Conservation (phyloP, 345 rosid species). For the Pugionium cornutum region DNA sequence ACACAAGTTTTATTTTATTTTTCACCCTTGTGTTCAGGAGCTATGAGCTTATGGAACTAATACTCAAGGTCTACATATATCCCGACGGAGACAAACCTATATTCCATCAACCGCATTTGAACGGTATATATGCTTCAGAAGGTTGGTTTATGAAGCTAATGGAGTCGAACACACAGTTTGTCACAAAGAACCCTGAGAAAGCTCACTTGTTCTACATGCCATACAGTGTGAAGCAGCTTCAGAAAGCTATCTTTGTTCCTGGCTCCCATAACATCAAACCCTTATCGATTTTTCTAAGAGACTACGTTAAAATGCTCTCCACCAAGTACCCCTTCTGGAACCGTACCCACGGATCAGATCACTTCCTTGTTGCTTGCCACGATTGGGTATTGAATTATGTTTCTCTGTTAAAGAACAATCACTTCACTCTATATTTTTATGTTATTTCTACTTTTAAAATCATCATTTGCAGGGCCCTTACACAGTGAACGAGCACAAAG, state of each 20-base stretch:
- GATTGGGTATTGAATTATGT: conserved; percentile 69
- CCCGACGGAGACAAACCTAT: conserved; percentile 73
- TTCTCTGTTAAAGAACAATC: neutral
- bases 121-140: conserved; percentile 90
- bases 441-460: neutral
- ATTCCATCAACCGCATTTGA: conserved; percentile 70
- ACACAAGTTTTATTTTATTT: no score
- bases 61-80: conserved; percentile 75
- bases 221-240: conserved; percentile 76
- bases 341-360: conserved; percentile 86
- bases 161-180: conserved; percentile 70
- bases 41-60: conserved; percentile 86
- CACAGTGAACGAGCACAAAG: conserved; percentile 60
- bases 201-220: conserved; percentile 94
- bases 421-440: neutral
- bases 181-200: conserved; percentile 68
- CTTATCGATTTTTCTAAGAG: conserved; percentile 55
- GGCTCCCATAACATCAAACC: conserved; percentile 73
- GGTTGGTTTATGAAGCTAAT: conserved; percentile 54
- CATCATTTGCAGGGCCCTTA: conserved; percentile 72
- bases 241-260: conserved; percentile 56
- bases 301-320: conserved; percentile 66
- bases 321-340: conserved; percentile 88
- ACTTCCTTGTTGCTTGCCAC: conserved; percentile 95
- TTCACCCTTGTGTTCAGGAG: conserved; percentile 47